phyloP scores from a whole-genome alignment of 768 basidiomycete species.

The Boletus rufocinnamomeus region DNA sequence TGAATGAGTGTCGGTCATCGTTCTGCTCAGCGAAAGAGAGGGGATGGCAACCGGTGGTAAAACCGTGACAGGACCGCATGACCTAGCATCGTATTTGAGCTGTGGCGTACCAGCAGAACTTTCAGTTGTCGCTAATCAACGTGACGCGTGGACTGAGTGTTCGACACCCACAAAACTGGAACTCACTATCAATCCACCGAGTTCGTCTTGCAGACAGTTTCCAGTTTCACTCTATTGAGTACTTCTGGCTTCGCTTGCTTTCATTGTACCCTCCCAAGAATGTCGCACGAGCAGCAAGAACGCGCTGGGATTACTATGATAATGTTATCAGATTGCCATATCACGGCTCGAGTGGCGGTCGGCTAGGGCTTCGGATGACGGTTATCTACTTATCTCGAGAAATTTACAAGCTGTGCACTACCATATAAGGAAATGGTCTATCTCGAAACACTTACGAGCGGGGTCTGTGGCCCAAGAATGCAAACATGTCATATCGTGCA shows the following conservation, averaged over 20 bases:
- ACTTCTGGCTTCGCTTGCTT: too few species aligned
- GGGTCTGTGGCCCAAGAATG: not conserved
- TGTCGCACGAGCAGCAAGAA: not conserved
- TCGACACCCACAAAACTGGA: not conserved
- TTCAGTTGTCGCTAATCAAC: not conserved
- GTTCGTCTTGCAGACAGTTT: too few species aligned
- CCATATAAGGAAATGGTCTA: too few species aligned
- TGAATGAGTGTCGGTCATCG: slow-evolving; percentile 22
- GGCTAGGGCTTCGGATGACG: too few species aligned
- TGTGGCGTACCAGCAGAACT: not conserved
- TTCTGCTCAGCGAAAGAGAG: slow-evolving; percentile 1
- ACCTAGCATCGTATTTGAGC: not conserved
- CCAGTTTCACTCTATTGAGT: not conserved
- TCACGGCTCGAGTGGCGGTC: not conserved
- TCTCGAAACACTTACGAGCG: not conserved
- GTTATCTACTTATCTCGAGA: not conserved
- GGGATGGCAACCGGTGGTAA: not conserved
- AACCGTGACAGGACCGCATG: slow-evolving; percentile 10
- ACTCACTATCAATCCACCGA: not conserved
- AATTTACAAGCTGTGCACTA: too few species aligned
- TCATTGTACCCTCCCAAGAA: not conserved
- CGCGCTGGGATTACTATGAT: not conserved
- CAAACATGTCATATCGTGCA: not conserved
- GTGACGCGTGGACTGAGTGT: slow-evolving; percentile 5
- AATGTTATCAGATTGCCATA: not conserved